Percentiles rank a stretch among this genome's conserved stretches.
Evolutionary conservation across 306 rosid species (phyloP).

Genomic region (Rosa chinensis): DNA sequence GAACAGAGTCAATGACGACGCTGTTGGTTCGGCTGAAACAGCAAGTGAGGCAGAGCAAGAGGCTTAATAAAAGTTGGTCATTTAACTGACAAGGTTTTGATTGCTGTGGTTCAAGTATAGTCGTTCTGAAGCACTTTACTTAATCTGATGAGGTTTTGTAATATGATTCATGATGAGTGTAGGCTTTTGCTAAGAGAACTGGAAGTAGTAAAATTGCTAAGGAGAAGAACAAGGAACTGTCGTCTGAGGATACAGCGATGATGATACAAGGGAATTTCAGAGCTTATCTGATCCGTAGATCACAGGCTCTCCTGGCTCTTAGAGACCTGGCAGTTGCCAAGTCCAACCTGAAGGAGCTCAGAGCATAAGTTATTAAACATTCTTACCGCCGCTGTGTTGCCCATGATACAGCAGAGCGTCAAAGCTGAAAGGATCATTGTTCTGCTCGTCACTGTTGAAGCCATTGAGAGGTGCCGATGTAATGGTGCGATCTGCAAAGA

Average conservation of each 20-base stretch:
- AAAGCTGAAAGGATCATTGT: slow-evolving; percentile 86
- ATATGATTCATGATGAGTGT: neutral
- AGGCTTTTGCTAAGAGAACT: slow-evolving; percentile 79
- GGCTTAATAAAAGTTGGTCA: slow-evolving; percentile 58
- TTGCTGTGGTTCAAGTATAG: neutral
- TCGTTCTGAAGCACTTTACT: neutral
- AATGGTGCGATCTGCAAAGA: slow-evolving; percentile 77
- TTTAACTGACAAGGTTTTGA: slow-evolving; percentile 19
- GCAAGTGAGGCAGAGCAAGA: slow-evolving; percentile 66
- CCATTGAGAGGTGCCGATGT: slow-evolving; percentile 82
- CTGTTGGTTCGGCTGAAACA: slow-evolving; percentile 44
- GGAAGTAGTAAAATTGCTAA: slow-evolving; percentile 46
- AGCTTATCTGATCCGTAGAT: slow-evolving; percentile 71
- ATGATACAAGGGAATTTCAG: slow-evolving; percentile 73
- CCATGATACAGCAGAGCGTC: slow-evolving; percentile 70
- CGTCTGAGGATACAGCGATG: slow-evolving; percentile 84
- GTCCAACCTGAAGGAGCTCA: slow-evolving; percentile 77
- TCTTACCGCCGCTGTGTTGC: slow-evolving; percentile 57
- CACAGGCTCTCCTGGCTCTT: slow-evolving; percentile 79
- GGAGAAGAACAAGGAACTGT: slow-evolving; percentile 84
- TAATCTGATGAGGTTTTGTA: neutral
- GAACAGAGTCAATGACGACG: slow-evolving; percentile 37
- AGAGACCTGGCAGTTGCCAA: slow-evolving; percentile 80
- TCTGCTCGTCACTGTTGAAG: slow-evolving; percentile 86
- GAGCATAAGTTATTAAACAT: slow-evolving; percentile 67